Evolutionary conservation across 2,329 filamentous ascomycete genomes (phyloP).

Genomic region (Aspergillus glaucus): DNA sequence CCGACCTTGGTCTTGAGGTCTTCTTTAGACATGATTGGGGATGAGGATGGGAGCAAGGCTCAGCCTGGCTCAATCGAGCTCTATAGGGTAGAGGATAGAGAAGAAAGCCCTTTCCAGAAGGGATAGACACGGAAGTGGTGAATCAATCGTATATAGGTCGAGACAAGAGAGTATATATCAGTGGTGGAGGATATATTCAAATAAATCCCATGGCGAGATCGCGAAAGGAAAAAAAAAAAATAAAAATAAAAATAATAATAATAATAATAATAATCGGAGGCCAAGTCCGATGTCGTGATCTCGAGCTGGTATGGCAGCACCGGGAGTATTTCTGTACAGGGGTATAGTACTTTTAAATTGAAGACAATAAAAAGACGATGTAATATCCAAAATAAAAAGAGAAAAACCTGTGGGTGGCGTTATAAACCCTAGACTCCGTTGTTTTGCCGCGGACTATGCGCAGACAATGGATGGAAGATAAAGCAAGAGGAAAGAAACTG

Average conservation of each 20-base stretch:
- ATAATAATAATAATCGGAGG: conserved; percentile 2
- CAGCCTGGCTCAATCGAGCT: neutral
- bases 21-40: conserved; percentile 22
- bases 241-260: too few relatives aligned
- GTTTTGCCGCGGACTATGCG: too few relatives aligned
- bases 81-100: neutral
- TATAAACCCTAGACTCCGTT: too few relatives aligned
- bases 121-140: neutral
- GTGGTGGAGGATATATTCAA: too few relatives aligned
- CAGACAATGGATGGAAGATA: conserved; percentile 1
- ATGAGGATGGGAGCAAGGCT: neutral
- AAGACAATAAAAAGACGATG: neutral
- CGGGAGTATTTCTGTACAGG: too few relatives aligned
- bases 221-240: conserved; percentile 5
- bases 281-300: conserved; percentile 27
- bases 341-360: neutral
- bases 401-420: too few relatives aligned
- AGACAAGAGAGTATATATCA: too few relatives aligned
- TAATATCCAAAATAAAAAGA: conserved; percentile 4
- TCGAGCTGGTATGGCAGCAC: conserved; percentile 11
- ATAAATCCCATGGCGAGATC: neutral
- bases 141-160: too few relatives aligned
- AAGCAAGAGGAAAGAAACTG: conserved; percentile 1
- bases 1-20: conserved; percentile 53
- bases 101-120: neutral